Base-by-base conservation (phyloP, 345 rosid genomes). In the thale cress (Arabidopsis thaliana) region DNA sequence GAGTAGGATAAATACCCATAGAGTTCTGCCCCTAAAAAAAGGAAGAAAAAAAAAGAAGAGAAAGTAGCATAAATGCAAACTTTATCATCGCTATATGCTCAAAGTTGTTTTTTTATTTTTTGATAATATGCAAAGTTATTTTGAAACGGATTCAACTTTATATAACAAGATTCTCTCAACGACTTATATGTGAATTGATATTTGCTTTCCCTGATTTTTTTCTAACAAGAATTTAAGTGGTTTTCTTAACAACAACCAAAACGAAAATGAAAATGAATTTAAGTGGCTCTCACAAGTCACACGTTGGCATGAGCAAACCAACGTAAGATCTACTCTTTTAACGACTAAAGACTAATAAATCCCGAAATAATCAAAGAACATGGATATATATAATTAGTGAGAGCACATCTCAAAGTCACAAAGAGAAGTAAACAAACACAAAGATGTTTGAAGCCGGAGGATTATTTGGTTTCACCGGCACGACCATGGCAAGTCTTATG, bases 401-500 rank as follows among this genome's bases (percentile, higher is more conserved):
- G 30, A 34, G 7, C 14, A 34, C 4, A 16, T 58, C 13, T 16
- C 63, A 34, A 0, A 57, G 44, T 34, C 25, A 8, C 44, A 22
- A 32, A 58, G 44, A 58, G 1, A 16, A 34, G 8, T 1, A 58
- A 32, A 33, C 22, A 30, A 16, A 11, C 56, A 32, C 11, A 36
- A 55, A 44, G 24, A 74, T 64, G 71, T 20, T 22, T 48, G 49
- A 30, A 36, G 24, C 56, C n/a, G 53, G 73, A 28, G 56, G 66
- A 6, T 20, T 59, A 28, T 81, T 61, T 71, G 62, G 72, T 20
- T 65, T 61, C 53, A 5, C 65, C 33, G 65, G 79, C 55, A 67
- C 79, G 23, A 37, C 41, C 2, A 57, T 75, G 49, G 85, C 85
- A 0, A 75, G 75, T 53, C 10, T 82, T 3, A 79, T 84, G 86